Evolutionary conservation across 108 stramenopile species (phyloP).

Genomic region (Licmophora abbreviata): DNA sequence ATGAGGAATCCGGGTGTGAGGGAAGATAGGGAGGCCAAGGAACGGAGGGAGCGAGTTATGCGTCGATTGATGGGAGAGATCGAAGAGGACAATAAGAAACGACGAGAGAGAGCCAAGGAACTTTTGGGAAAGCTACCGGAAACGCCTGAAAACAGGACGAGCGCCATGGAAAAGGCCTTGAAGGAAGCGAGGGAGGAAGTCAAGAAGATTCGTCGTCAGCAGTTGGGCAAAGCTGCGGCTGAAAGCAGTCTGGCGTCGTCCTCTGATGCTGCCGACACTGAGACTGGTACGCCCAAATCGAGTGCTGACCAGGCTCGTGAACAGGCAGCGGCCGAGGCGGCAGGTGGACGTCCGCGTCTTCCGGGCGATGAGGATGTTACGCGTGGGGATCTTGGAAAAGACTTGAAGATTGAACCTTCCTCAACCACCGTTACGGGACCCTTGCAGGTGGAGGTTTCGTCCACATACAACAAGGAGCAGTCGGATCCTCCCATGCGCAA

Average conservation of each 20-base stretch:
- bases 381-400: constrained; percentile 44
- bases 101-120: constrained; percentile 45
- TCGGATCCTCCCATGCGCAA: constrained; percentile 89
- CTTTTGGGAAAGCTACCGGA: constrained; percentile 52
- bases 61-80: constrained; percentile 42
- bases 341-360: constrained; percentile 67
- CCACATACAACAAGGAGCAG: constrained; percentile 81
- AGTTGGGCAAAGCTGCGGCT: constrained; percentile 14
- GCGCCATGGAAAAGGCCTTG: constrained; percentile 50
- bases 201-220: constrained; percentile 30
- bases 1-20: constrained; percentile 37
- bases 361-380: constrained; percentile 77
- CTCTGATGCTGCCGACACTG: constrained; percentile 12
- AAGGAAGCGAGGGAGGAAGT: constrained; percentile 57
- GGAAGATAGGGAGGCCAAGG: constrained; percentile 52
- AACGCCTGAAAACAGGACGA: constrained; percentile 27
- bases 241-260: constrained; percentile 7
- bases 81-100: constrained; percentile 44
- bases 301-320: constrained; percentile 57
- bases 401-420: constrained; percentile 34
- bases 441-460: constrained; percentile 74
- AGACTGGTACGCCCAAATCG: constrained; percentile 27
- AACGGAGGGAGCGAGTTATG: constrained; percentile 48
- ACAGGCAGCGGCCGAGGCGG: constrained; percentile 53
- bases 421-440: constrained; percentile 57